Percentiles rank a stretch among this genome's conserved stretches.
phyloP scores from a whole-genome alignment of 805 yeast species.

The Wickerhamomyces xylosicus region DNA sequence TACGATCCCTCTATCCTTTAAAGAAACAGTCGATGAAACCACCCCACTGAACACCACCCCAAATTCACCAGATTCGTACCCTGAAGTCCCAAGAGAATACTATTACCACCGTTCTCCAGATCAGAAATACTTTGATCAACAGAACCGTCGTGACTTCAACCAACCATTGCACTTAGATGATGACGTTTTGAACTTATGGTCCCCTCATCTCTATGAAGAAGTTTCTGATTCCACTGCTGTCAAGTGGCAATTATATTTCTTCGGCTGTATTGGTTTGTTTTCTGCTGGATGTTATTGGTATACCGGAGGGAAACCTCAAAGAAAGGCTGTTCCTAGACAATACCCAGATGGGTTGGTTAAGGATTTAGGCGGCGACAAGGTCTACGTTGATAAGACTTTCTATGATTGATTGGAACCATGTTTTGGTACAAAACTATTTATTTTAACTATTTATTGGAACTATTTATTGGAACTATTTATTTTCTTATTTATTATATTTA shows the following conservation, averaged over 20 bases:
- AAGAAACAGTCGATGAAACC: too few relatives aligned
- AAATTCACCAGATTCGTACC: too few relatives aligned
- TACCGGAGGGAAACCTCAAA: conserved; percentile 49
- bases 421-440: too few relatives aligned
- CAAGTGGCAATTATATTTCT: conserved; percentile 44
- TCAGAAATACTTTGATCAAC: conserved; percentile 67
- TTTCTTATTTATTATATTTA: too few relatives aligned
- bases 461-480: too few relatives aligned
- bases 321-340: conserved; percentile 67
- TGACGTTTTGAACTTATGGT: conserved; percentile 75
- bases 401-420: too few relatives aligned
- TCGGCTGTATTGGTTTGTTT: conserved; percentile 35
- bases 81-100: conserved; percentile 45
- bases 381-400: conserved; percentile 29
- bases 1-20: too few relatives aligned
- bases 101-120: conserved; percentile 65
- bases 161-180: conserved; percentile 66
- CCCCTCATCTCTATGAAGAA: conserved; percentile 63
- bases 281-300: conserved; percentile 37
- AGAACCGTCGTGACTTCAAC: conserved; percentile 66
- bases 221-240: conserved; percentile 54
- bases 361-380: conserved; percentile 52
- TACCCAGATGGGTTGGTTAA: conserved; percentile 73
- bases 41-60: too few relatives aligned
- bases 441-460: too few relatives aligned